These are phyloP conservation scores for Schizosaccharomyces pombe DNA, from an alignment of 805 yeast genomes.

Conservation along the genomic window DNA sequence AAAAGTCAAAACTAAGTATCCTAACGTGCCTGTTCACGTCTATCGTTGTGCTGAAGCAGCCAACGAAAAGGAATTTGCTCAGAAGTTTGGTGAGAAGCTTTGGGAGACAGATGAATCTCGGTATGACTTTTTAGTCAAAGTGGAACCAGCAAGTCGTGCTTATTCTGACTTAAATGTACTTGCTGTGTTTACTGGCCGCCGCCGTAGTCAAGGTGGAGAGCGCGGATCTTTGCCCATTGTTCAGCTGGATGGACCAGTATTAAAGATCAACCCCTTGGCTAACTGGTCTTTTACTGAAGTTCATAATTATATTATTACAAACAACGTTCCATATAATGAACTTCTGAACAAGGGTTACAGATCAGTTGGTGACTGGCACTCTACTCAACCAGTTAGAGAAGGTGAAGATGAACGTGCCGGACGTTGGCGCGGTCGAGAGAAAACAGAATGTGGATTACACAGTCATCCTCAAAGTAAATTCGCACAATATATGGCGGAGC, in stretches of 20 bases:
- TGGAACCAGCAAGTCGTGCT: conserved; percentile 77
- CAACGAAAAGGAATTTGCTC: conserved; percentile 39
- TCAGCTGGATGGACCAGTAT: conserved; percentile 52
- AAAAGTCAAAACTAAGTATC: conserved; percentile 33
- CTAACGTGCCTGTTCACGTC: conserved; percentile 30
- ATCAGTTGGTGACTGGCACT: conserved; percentile 87
- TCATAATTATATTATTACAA: conserved; percentile 36
- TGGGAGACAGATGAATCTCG: conserved; percentile 67
- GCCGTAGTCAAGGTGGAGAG: conserved; percentile 75
- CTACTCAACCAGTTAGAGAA: conserved; percentile 67
- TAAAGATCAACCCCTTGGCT: conserved; percentile 69
- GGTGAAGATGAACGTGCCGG: conserved; percentile 96
- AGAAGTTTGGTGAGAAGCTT: conserved; percentile 44
- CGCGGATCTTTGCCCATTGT: conserved; percentile 48
- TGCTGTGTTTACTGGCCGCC: conserved; percentile 79
- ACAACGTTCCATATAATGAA: conserved; percentile 67
- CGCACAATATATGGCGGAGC: conserved; percentile 23
- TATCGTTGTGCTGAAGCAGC: conserved; percentile 39
- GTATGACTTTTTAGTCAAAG: conserved; percentile 74
- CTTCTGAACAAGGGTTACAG: conserved; percentile 68
- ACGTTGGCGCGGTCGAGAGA: conserved; percentile 78
- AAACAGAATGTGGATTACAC: conserved; percentile 92
- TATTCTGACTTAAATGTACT: conserved; percentile 46
- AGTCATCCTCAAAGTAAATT: conserved; percentile 38
- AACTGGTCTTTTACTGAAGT: conserved; percentile 63